A percentile compares a stretch with the other conserved stretches of the same genome.
These are phyloP conservation scores for Puccinia hordei DNA, from an alignment of 1,284 basidiomycete species.

Conservation along the genomic window DNA sequence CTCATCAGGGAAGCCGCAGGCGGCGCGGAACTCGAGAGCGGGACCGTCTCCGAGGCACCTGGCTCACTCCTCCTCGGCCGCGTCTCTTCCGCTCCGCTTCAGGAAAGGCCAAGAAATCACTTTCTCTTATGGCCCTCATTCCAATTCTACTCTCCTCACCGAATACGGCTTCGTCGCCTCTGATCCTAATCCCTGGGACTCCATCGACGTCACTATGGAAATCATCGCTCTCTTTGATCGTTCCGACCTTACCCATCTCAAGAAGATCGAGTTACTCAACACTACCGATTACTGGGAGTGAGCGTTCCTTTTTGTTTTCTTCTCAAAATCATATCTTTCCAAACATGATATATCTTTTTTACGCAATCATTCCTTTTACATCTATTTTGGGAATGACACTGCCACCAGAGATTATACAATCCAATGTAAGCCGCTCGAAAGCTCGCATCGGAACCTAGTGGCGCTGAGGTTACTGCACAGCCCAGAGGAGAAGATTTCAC, in stretches of 20 bases:
- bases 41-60: constrained; percentile 27
- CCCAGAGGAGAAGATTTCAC: background rate
- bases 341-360: background rate
- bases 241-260: constrained; percentile 46
- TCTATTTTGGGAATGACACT: background rate
- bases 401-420: constrained; percentile 38
- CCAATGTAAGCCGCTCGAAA: constrained; percentile 20
- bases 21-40: background rate
- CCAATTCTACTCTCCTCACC: constrained; percentile 54
- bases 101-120: constrained; percentile 54
- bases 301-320: background rate
- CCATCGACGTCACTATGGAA: constrained; percentile 52
- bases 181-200: constrained; percentile 53
- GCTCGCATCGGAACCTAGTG: constrained; percentile 26
- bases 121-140: constrained; percentile 55
- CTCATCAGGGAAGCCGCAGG: background rate
- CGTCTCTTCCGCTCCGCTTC: constrained; percentile 46
- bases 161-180: constrained; percentile 56
- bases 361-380: background rate
- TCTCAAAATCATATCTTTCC: background rate
- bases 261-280: constrained; percentile 11
- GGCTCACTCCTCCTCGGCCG: constrained; percentile 18
- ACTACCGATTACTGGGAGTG: constrained; percentile 26
- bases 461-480: constrained; percentile 24
- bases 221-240: constrained; percentile 53